Percentiles rank a stretch among this genome's conserved stretches.
These are phyloP conservation scores for Bruguiera sexangula DNA, from an alignment of 345 rosid species.

Conservation along the genomic window DNA sequence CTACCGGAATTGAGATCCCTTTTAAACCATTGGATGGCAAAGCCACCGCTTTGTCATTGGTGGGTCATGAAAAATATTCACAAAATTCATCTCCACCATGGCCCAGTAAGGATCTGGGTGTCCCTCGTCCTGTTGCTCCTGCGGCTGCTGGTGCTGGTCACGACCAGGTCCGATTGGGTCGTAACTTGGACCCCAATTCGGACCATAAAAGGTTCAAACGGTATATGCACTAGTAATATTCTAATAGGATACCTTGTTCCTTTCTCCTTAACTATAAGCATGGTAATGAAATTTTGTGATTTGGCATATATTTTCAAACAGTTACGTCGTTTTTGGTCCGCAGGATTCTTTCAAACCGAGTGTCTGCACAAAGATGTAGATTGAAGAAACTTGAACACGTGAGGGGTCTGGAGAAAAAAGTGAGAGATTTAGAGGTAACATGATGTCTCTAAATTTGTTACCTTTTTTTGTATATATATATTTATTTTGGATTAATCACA, in stretches of 20 bases:
- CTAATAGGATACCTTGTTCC: neutral
- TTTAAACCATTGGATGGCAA: neutral
- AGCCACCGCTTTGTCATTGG: neutral
- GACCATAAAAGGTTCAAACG: slow-evolving; percentile 35
- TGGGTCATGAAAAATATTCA: neutral
- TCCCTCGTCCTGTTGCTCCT: neutral
- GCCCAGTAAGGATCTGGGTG: neutral
- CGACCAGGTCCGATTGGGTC: neutral
- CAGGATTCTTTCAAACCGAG: slow-evolving; percentile 19
- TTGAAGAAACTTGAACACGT: slow-evolving; percentile 17
- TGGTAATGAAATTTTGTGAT: no score
- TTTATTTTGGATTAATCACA: no score
- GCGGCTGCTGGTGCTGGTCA: neutral
- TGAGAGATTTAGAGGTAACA: slow-evolving; percentile 28
- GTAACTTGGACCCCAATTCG: slow-evolving; percentile 14
- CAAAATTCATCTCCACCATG: neutral
- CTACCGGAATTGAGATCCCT: neutral
- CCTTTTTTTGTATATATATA: no score
- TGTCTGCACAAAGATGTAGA: slow-evolving; percentile 21
- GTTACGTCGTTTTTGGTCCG: neutral
- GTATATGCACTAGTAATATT: slow-evolving; percentile 9
- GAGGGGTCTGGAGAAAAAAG: slow-evolving; percentile 24
- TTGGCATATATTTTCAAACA: neutral
- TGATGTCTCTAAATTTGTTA: neutral
- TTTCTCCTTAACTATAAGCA: no score